Evolutionary conservation across 306 rosid genomes (phyloP), one percentile per base, ranked within the genome.

Genomic region (Morella rubra): DNA sequence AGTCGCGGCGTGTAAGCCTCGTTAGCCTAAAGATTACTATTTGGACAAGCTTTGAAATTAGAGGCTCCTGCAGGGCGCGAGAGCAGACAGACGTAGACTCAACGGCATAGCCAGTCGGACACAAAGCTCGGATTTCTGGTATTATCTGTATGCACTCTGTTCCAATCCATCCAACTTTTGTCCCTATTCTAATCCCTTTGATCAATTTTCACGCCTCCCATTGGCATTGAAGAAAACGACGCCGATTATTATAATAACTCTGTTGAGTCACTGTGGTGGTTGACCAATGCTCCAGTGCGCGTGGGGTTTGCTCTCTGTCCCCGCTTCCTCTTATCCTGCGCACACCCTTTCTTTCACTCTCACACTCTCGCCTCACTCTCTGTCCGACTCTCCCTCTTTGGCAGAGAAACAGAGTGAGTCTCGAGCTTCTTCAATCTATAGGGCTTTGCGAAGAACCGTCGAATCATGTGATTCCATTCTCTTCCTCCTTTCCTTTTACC

Each of bases 11-110:
- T 46, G 84, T 83, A 79, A 73, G 82, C 73, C 75, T 61, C n/a
- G 10, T 27, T 0, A 59, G 3, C 41, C 69, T 12, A 13, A 42
- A 42, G 0, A 64, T 5, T 11, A 67, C 5, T 40, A 42, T 42
- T 65, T 50, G 50, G 75, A 69, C 68, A 74, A 74, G 44, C 45
- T 9, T 37, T 2, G 40, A 80, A 80, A 77, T 47, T 8, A 45
- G 44, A 79, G 58, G 87, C 78, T 84, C 79, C 74, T 5, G 54
- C 55, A 18, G 44, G 7, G 68, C 58, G 58, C 37, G 56, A 55
- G 44, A 84, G 84, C 83, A 69, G 81, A 77, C 75, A 80, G 79
- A 84, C 88, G 90, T 89, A 76, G 87, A 84, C 88, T 49, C 81
- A 44, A 84, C 91, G 91, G 72, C 79, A 77, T 72, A 47, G 42